Evolutionary conservation across 2,329 filamentous ascomycete species (phyloP).

Genomic region (Massarina eburnea): DNA sequence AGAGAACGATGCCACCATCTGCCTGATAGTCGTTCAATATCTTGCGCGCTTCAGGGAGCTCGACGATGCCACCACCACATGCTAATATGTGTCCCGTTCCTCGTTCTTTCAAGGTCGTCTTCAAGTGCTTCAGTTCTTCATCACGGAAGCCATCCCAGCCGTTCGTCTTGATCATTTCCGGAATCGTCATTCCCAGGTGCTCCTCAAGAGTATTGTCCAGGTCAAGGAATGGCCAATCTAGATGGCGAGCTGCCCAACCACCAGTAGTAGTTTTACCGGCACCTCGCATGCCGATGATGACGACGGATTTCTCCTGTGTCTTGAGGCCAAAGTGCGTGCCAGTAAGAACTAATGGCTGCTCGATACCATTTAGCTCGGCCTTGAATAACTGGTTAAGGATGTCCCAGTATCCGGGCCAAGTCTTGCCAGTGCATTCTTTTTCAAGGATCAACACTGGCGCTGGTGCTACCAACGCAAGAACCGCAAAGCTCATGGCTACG

Average conservation of each 20-base stretch:
- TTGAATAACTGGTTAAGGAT: constrained; percentile 76
- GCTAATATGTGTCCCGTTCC: constrained; percentile 80
- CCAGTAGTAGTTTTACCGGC: constrained; percentile 96
- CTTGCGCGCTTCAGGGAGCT: constrained; percentile 76
- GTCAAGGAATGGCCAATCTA: constrained; percentile 79
- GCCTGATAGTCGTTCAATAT: constrained; percentile 73
- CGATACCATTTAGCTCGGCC: constrained; percentile 74
- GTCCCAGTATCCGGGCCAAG: constrained; percentile 99
- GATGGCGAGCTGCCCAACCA: constrained; percentile 74
- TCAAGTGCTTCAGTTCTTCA: constrained; percentile 74
- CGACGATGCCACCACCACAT: constrained; percentile 91
- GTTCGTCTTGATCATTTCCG: constrained; percentile 74
- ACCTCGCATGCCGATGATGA: constrained; percentile 96
- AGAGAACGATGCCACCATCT: constrained; percentile 78
- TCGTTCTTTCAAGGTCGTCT: constrained; percentile 72
- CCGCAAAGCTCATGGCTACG: constrained; percentile 97
- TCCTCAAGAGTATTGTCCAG: constrained; percentile 85
- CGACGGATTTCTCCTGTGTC: constrained; percentile 66
- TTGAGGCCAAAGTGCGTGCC: constrained; percentile 40
- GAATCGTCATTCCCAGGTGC: constrained; percentile 73
- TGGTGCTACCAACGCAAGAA: constrained; percentile 73
- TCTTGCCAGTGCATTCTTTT: constrained; percentile 92
- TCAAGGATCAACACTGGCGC: constrained; percentile 77
- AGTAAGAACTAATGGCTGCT: constrained; percentile 48
- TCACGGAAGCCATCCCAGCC: constrained; percentile 90